Evolutionary conservation across 2,329 filamentous ascomycete genomes (phyloP).

Genomic region (Trichoderma aggressivum): DNA sequence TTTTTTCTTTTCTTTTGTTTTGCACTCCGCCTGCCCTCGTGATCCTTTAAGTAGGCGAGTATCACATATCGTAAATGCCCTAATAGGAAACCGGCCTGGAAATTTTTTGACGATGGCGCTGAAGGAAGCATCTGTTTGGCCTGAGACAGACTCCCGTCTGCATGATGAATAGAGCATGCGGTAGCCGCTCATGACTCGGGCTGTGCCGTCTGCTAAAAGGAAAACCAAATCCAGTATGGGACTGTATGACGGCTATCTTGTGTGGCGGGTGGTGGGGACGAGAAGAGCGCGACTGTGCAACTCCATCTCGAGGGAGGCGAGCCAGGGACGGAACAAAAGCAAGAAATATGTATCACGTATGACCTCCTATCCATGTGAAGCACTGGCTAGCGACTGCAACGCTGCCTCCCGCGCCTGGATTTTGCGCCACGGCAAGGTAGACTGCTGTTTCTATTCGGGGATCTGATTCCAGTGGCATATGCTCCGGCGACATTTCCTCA

Average conservation of each 20-base stretch:
- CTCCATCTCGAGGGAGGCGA: neutral
- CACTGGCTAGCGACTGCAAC: neutral
- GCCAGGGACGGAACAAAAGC: neutral
- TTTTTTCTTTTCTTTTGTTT: constrained; percentile 16
- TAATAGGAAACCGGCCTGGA: neutral
- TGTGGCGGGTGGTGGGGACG: neutral
- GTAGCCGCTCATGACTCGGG: neutral
- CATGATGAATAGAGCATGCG: neutral
- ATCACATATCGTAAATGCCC: neutral
- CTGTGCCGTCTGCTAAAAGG: neutral
- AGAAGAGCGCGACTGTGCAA: neutral
- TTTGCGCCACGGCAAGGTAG: neutral
- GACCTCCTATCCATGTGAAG: neutral
- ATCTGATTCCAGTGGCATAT: neutral
- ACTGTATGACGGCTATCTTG: neutral
- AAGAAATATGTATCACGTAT: constrained; percentile 3
- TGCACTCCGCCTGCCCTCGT: neutral
- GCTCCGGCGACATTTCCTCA: neutral
- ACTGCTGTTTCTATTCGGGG: neutral
- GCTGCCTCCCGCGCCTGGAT: neutral
- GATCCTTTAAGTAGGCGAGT: neutral
- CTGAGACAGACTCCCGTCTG: neutral
- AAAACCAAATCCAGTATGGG: neutral
- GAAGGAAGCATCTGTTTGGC: neutral
- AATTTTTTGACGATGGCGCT: neutral